Conservation (phyloP, 192 early-diverging fungal genomes). For the Dimargaris xerosporica region DNA sequence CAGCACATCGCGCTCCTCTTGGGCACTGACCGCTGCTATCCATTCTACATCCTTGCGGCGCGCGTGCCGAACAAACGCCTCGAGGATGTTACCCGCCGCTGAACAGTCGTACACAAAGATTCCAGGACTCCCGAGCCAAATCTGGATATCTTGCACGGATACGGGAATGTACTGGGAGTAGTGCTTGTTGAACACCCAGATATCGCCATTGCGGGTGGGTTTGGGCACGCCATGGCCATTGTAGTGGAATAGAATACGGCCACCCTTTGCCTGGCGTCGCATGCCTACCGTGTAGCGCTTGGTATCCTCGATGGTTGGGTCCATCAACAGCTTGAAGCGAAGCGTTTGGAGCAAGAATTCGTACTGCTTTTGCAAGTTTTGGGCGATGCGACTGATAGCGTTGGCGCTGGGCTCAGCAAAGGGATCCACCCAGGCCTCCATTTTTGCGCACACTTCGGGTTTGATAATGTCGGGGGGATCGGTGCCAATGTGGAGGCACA, state of each 20-base stretch:
- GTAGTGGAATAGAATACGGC: conserved; percentile 92
- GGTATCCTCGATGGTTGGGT: conserved; percentile 86
- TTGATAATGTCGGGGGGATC: conserved; percentile 87
- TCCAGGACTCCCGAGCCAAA: conserved; percentile 87
- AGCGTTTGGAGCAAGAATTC: conserved; percentile 77
- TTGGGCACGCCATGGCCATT: conserved; percentile 97
- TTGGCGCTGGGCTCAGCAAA: conserved; percentile 55
- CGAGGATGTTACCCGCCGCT: conserved; percentile 77
- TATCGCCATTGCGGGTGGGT: conserved; percentile 85
- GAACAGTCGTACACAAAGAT: conserved; percentile 97
- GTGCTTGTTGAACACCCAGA: conserved; percentile 97
- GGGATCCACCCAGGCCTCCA: conserved; percentile 95
- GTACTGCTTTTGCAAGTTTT: conserved; percentile 84
- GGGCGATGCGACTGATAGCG: conserved; percentile 76
- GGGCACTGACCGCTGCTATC: conserved; percentile 6
- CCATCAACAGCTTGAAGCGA: conserved; percentile 64
- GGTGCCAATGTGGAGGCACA: conserved; percentile 92
- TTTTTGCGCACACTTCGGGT: conserved; percentile 70
- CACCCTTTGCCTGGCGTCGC: conserved; percentile 76
- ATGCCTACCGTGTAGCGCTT: conserved; percentile 76
- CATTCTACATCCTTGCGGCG: conserved; percentile 66
- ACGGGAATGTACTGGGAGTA: conserved; percentile 99
- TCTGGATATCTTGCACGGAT: conserved; percentile 77
- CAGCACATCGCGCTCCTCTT: conserved; percentile 3
- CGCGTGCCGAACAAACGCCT: conserved; percentile 78